Evolutionary conservation across 371 early-diverging fungal genomes (phyloP), one percentile per base, ranked within the genome.

Genomic region (Lichtheimia ramosa): DNA sequence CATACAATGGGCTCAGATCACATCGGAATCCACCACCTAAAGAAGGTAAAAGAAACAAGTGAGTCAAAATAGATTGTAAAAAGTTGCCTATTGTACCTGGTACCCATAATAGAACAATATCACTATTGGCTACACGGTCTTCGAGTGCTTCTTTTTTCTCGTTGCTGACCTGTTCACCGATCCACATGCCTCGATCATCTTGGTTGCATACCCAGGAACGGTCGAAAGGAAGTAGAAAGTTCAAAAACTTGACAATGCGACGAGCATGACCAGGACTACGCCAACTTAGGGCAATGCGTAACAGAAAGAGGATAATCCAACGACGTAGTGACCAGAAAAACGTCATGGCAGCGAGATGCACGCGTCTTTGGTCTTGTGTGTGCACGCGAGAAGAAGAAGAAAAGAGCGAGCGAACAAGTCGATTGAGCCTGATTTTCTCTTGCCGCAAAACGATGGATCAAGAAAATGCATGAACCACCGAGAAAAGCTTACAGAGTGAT

Each of bases 21-120:
- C 70, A 68, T 15, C 78, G 70, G 48, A 77, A 77, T 21, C 78
- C 78, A 14, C 74, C 78, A 39, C 78, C 78, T 77, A 41, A 8
- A 20, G 20, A 34, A 15, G 5, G 15, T 5, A 54, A 34, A 34
- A 34, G 10, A 34, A 8, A n/a, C n/a, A n/a, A 39, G 20, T 34
- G 40, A 58, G 34, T 49, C 1, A 18, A n/a, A 10, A 27, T 7
- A 1, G 1, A 48, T 8, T 20, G n/a, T n/a, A n/a, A n/a, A n/a
- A n/a, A n/a, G n/a, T n/a, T n/a, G n/a, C 25, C 25, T 5, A 3
- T 25, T 25, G 6, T 70, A 74, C 78, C 78, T 54, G 74, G 75
- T 39, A 77, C 61, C 78, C 78, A 77, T 24, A 77, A 52, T 1
- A 77, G 21, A n/a, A 77, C 69, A 43, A 64, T 60, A 59, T 71